Conservation (phyloP, 2,329 filamentous ascomycete species). For the Aspergillus viridinutans region DNA sequence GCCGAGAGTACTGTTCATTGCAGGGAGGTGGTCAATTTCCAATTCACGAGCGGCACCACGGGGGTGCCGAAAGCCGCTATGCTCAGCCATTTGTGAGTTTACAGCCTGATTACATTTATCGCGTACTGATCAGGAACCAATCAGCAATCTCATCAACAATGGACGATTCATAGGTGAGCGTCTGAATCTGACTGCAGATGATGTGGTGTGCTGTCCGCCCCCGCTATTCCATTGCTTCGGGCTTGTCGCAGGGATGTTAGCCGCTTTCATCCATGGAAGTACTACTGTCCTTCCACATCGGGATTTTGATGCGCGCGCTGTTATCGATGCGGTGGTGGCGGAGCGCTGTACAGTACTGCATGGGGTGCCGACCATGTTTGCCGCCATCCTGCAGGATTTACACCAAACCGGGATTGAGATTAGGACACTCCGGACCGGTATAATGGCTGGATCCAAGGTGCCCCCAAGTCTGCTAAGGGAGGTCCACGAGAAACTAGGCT, state of each 20-base stretch:
- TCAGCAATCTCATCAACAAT: background rate
- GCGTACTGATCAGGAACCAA: background rate
- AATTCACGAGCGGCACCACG: constrained; percentile 65
- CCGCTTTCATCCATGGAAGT: constrained; percentile 62
- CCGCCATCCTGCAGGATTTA: constrained; percentile 44
- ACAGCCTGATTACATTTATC: constrained; percentile 38
- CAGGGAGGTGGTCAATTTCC: constrained; percentile 32
- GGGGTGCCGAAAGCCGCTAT: constrained; percentile 64
- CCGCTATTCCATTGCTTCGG: constrained; percentile 78
- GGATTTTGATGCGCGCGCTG: constrained; percentile 56
- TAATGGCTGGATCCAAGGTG: background rate
- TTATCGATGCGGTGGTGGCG: constrained; percentile 57
- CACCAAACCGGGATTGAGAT: background rate
- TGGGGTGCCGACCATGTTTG: constrained; percentile 74
- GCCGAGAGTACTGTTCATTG: no score
- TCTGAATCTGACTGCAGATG: constrained; percentile 57
- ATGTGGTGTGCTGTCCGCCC: constrained; percentile 69
- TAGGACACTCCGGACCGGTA: background rate
- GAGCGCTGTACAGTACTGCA: constrained; percentile 65
- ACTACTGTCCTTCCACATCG: constrained; percentile 61
- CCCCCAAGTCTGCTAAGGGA: no score
- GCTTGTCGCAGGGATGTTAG: constrained; percentile 64
- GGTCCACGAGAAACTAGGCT: no score
- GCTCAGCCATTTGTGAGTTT: constrained; percentile 58
- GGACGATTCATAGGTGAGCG: constrained; percentile 51